Percentiles rank a stretch among this genome's conserved stretches.
Evolutionary conservation across 1,284 basidiomycete species (phyloP).

Genomic region (Boletellus deceptivus): DNA sequence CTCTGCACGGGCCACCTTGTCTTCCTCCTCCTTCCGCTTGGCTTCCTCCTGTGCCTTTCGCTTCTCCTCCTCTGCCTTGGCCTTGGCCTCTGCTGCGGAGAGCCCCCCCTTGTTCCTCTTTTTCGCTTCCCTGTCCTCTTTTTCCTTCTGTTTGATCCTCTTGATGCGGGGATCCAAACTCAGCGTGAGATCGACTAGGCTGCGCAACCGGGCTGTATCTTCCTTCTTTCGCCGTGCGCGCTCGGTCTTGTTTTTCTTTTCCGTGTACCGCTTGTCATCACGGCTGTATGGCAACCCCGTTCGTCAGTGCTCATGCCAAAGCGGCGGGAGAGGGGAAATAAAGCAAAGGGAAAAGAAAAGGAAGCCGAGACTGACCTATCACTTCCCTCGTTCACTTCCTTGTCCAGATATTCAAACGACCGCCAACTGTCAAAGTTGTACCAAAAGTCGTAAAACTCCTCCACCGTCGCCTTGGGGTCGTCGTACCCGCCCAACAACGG

Average conservation of each 20-base stretch:
- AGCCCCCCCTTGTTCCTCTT: conserved; percentile 59
- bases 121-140: conserved; percentile 92
- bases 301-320: conserved; percentile 1
- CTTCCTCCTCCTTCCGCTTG: conserved; percentile 31
- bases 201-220: conserved; percentile 88
- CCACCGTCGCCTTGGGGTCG: conserved; percentile 80
- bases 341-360: neutral
- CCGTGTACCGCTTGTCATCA: conserved; percentile 97
- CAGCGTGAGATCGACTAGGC: conserved; percentile 86
- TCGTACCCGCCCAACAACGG: conserved; percentile 76
- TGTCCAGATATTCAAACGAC: conserved; percentile 97
- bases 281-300: conserved; percentile 52
- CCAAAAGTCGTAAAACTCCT: conserved; percentile 98
- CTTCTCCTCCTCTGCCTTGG: conserved; percentile 65
- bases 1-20: conserved; percentile 62
- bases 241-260: conserved; percentile 99
- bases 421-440: conserved; percentile 99
- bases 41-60: conserved; percentile 69
- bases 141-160: conserved; percentile 95
- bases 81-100: conserved; percentile 49
- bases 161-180: conserved; percentile 94
- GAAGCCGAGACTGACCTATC: conserved; percentile 66
- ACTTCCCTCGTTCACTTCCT: conserved; percentile 97
- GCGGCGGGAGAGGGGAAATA: too few relatives aligned
- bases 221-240: conserved; percentile 97